Evolutionary conservation across 2,329 filamentous ascomycete genomes (phyloP), one percentile per base, ranked within the genome.

Genomic region (Fusarium nurragi): DNA sequence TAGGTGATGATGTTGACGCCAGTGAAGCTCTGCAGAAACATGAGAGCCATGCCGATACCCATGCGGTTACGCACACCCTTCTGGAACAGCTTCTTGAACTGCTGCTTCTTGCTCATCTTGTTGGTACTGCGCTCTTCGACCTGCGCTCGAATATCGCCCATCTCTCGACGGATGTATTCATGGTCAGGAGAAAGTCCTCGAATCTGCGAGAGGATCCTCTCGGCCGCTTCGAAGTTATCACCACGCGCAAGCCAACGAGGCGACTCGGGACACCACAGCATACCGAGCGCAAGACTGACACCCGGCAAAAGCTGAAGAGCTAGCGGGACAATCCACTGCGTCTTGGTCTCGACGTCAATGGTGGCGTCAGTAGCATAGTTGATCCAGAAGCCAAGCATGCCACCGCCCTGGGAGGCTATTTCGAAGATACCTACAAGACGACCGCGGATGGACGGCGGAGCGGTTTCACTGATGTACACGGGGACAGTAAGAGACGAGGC

Each of bases 1-100:
- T 88, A 88, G 5, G 84, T 85, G 48, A 89, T 87, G 28, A 88
- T 85, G 71, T 88, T 84, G 63, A 84, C 83, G 41, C 86, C 74
- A 1, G 73, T 75, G 41, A 76, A 72, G 26, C 72, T 73, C 64
- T 77, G 74, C 6, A 76, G 60, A 30, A 77, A 75, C 75, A 78
- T 77, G 83, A 87, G 83, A 79, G 86, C 66, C 83, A 79, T 32
- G 39, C 76, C 85, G 77, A 88, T 63, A 75, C 83, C 36, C 70
- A 71, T 71, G 19, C 70, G 66, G 52, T 72, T 76, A 23, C 76
- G 70, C 14, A 76, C 72, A 5, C 77, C 74, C 69, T 73, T 73
- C n/a, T 74, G 68, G 58, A 78, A 75, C 5, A 77, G 67, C 68
- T 75, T 77, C 66, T 67, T 69, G 59, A 76, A 68, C 68, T 60